Evolutionary conservation across 495 filamentous ascomycete species (phyloP).

Genomic region (Xylaria flabelliformis): DNA sequence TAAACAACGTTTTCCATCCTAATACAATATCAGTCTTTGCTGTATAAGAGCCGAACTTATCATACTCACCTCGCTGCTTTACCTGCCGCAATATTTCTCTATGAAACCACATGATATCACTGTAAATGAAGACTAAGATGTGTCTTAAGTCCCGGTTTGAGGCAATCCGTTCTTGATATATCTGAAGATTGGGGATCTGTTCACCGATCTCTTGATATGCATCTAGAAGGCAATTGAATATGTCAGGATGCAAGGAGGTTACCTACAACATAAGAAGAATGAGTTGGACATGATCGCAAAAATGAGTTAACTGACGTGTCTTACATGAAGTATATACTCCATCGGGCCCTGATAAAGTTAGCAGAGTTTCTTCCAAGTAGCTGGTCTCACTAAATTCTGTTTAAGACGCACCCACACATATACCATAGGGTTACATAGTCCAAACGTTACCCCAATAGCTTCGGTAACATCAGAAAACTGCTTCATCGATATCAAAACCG

Average conservation of each 20-base stretch:
- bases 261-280: constrained; percentile 20
- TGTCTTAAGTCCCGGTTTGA: constrained; percentile 31
- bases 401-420: constrained; percentile 6
- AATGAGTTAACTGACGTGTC: neutral
- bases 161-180: constrained; percentile 33
- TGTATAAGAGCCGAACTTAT: neutral
- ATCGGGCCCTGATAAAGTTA: constrained; percentile 8
- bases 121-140: constrained; percentile 45
- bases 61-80: constrained; percentile 33
- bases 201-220: constrained; percentile 53
- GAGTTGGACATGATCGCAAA: neutral
- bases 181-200: constrained; percentile 42
- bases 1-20: constrained; percentile 39
- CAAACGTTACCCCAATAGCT: neutral
- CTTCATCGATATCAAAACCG: constrained; percentile 48
- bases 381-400: neutral
- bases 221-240: constrained; percentile 46
- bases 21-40: neutral
- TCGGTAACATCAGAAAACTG: constrained; percentile 34
- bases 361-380: neutral
- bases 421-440: neutral
- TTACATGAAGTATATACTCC: constrained; percentile 9
- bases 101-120: constrained; percentile 57
- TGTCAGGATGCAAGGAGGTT: constrained; percentile 39
- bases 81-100: constrained; percentile 42